These are phyloP conservation scores for Phylloporus arenicola DNA, from an alignment of 768 basidiomycete genomes.

Conservation along the genomic window DNA sequence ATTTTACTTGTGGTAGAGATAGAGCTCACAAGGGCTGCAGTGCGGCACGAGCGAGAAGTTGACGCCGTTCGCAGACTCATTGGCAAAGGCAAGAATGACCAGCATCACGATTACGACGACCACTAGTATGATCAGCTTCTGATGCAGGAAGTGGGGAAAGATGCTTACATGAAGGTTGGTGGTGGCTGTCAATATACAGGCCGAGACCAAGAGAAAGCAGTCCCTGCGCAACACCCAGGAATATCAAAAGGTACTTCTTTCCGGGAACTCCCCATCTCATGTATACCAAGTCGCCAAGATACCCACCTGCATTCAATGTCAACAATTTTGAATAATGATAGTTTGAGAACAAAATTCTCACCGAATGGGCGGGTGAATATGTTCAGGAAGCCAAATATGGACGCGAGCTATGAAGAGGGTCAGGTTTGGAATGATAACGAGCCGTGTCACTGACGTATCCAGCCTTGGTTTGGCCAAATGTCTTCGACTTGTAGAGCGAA, in stretches of 20 bases:
- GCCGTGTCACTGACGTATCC: slow-evolving; percentile 42
- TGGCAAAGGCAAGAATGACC: slow-evolving; percentile 35
- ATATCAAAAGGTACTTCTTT: slow-evolving; percentile 46
- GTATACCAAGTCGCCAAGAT: slow-evolving; percentile 43
- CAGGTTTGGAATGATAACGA: slow-evolving; percentile 12
- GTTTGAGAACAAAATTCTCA: neutral
- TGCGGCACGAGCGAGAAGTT: slow-evolving; percentile 50
- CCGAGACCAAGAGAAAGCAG: slow-evolving; percentile 41
- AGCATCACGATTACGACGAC: slow-evolving; percentile 35
- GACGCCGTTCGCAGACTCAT: slow-evolving; percentile 45
- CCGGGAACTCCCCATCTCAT: slow-evolving; percentile 35
- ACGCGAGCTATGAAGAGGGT: slow-evolving; percentile 18
- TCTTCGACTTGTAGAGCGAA: slow-evolving; percentile 31
- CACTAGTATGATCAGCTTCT: slow-evolving; percentile 11
- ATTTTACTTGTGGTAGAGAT: neutral
- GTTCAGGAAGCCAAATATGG: slow-evolving; percentile 45
- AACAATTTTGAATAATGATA: neutral
- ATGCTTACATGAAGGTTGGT: slow-evolving; percentile 16
- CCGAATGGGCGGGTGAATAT: slow-evolving; percentile 44
- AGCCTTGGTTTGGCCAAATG: slow-evolving; percentile 45
- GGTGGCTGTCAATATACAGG: slow-evolving; percentile 33
- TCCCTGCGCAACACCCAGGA: slow-evolving; percentile 43
- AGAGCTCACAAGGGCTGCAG: slow-evolving; percentile 37
- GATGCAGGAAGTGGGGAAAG: neutral
- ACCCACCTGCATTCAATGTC: slow-evolving; percentile 31